These are phyloP conservation scores for Nectriaceae sp. DNA, from an alignment of 2,329 filamentous ascomycete species.

Conservation along the genomic window DNA sequence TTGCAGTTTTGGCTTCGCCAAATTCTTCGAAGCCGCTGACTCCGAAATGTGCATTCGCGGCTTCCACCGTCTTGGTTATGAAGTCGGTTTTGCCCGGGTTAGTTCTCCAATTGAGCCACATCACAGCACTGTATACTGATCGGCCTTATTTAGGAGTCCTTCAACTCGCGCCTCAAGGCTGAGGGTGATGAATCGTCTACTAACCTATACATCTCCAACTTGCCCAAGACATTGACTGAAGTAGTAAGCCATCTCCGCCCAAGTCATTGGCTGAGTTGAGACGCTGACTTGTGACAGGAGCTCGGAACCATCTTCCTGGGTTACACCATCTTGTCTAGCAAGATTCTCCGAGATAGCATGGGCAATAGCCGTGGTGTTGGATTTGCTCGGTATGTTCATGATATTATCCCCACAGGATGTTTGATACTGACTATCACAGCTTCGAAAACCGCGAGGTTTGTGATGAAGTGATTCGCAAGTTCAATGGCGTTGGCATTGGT, in stretches of 20 bases:
- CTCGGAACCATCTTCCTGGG: slow-evolving; percentile 77
- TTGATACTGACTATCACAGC: slow-evolving; percentile 47
- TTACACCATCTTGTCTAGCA: slow-evolving; percentile 86
- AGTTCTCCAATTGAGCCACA: slow-evolving; percentile 29
- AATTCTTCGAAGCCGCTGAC: slow-evolving; percentile 83
- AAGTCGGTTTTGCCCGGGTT: slow-evolving; percentile 95
- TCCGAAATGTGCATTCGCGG: slow-evolving; percentile 96
- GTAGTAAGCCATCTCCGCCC: slow-evolving; percentile 61
- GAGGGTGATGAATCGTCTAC: slow-evolving; percentile 88
- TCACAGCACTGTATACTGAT: neutral
- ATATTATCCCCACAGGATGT: neutral
- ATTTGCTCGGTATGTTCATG: slow-evolving; percentile 77
- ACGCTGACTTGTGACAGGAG: slow-evolving; percentile 51
- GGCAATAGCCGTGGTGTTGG: slow-evolving; percentile 96
- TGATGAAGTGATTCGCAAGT: slow-evolving; percentile 84
- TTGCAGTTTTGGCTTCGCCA: slow-evolving; percentile 90
- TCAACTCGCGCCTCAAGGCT: slow-evolving; percentile 97
- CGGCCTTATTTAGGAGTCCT: slow-evolving; percentile 70
- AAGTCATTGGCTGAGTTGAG: neutral
- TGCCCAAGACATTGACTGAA: slow-evolving; percentile 90
- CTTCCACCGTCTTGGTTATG: slow-evolving; percentile 92
- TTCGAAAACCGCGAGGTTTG: slow-evolving; percentile 90
- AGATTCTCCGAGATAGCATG: slow-evolving; percentile 89
- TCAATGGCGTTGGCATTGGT: slow-evolving; percentile 76
- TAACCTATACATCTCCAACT: slow-evolving; percentile 96